Evolutionary conservation across 2,329 filamentous ascomycete genomes (phyloP).

Genomic region (Penicillium corylophilum): DNA sequence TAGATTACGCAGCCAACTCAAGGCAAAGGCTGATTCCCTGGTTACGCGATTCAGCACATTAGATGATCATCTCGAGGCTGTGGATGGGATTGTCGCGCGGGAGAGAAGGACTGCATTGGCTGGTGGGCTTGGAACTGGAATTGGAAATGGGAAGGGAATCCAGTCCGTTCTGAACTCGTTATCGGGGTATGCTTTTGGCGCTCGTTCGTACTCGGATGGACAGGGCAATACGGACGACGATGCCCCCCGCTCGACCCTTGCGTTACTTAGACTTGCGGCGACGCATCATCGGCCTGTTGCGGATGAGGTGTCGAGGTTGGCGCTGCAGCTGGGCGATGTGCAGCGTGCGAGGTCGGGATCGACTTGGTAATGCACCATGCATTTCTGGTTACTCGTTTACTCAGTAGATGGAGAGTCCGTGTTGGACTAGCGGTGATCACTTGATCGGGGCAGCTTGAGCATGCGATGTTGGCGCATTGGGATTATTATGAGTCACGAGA

Average conservation of each 20-base stretch:
- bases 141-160: background rate
- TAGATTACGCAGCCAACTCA: slow-evolving; percentile 32
- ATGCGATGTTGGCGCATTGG: background rate
- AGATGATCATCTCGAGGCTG: slow-evolving; percentile 37
- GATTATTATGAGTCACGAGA: background rate
- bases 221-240: background rate
- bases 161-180: slow-evolving; percentile 16
- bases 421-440: background rate
- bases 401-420: background rate
- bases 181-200: slow-evolving; percentile 15
- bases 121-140: background rate
- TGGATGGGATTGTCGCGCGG: slow-evolving; percentile 30
- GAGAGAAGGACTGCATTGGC: slow-evolving; percentile 11
- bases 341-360: slow-evolving; percentile 16
- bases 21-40: slow-evolving; percentile 33
- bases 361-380: slow-evolving; percentile 14
- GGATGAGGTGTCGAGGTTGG: slow-evolving; percentile 26
- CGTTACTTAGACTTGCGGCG: slow-evolving; percentile 25
- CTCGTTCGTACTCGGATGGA: slow-evolving; percentile 4
- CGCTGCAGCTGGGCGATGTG: slow-evolving; percentile 23
- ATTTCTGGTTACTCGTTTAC: too few species aligned
- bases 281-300: slow-evolving; percentile 30
- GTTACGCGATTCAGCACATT: slow-evolving; percentile 29
- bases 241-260: slow-evolving; percentile 13
- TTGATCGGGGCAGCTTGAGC: background rate